Evolutionary conservation across 306 rosid genomes (phyloP).

Genomic region (Quercus alba): DNA sequence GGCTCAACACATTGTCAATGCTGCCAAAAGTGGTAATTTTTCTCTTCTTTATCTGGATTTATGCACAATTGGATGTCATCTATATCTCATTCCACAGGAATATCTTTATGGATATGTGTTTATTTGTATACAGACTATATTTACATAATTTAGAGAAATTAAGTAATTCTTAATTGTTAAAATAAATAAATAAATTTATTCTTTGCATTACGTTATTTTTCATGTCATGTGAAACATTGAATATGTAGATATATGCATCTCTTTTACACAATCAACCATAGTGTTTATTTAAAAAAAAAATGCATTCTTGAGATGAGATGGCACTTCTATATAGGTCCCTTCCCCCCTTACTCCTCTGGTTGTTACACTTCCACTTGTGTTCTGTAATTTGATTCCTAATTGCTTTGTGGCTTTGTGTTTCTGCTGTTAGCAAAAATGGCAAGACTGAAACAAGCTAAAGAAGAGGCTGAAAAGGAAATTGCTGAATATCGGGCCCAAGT

Average conservation of each 20-base stretch:
- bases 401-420: conserved; percentile 4
- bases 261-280: not conserved
- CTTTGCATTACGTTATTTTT: not conserved
- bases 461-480: conserved; percentile 87
- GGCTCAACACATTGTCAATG: conserved; percentile 92
- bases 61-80: not conserved
- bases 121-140: not conserved
- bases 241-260: not conserved
- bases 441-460: conserved; percentile 92
- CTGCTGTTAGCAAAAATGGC: conserved; percentile 66
- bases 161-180: not conserved
- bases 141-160: not conserved
- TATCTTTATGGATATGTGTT: not conserved
- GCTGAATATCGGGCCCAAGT: conserved; percentile 76
- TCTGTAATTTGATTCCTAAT: conserved; percentile 8
- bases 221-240: not conserved
- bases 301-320: not conserved
- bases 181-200: not conserved
- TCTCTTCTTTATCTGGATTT: not conserved
- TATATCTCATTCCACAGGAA: not conserved
- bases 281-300: not conserved
- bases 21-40: conserved; percentile 75
- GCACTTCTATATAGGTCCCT: not conserved
- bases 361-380: not conserved
- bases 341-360: not conserved